phyloP scores from a whole-genome alignment of 1,284 basidiomycete genomes.

The Neonothopanus nambi region DNA sequence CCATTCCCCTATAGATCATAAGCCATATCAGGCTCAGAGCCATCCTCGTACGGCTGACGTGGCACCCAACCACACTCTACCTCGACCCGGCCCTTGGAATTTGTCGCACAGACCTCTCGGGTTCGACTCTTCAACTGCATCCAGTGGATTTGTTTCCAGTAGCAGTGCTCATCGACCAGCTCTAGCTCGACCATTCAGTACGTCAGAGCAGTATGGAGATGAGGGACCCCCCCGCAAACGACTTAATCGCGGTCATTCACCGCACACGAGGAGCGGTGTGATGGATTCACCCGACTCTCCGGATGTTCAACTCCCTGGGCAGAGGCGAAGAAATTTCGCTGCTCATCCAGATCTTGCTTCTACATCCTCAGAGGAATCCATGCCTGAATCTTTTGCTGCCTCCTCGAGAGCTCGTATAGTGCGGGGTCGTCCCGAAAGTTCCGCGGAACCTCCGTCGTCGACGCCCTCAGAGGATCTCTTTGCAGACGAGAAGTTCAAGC shows the following conservation, averaged over 20 bases:
- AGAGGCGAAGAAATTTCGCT: slow-evolving; percentile 43
- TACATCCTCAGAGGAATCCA: slow-evolving; percentile 18
- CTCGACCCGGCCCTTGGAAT: slow-evolving; percentile 37
- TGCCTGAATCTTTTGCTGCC: slow-evolving; percentile 33
- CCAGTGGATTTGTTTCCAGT: slow-evolving; percentile 58
- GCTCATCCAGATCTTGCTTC: slow-evolving; percentile 38
- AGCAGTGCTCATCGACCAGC: too few species aligned
- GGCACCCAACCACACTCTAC: slow-evolving; percentile 40
- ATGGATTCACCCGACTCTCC: slow-evolving; percentile 57
- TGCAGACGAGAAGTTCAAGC: slow-evolving; percentile 49
- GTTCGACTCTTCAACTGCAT: slow-evolving; percentile 57
- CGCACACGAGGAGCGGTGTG: too few species aligned
- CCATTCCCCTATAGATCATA: slow-evolving; percentile 38
- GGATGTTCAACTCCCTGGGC: slow-evolving; percentile 50
- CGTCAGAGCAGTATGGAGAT: slow-evolving; percentile 41
- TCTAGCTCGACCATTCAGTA: too few species aligned
- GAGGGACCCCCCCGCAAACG: slow-evolving; percentile 71
- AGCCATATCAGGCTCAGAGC: slow-evolving; percentile 33
- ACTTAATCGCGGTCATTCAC: slow-evolving; percentile 58
- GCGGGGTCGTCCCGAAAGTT: slow-evolving; percentile 44
- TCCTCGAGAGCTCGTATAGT: slow-evolving; percentile 54
- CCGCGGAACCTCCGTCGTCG: slow-evolving; percentile 24
- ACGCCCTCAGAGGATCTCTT: slow-evolving; percentile 26
- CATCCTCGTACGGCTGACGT: slow-evolving; percentile 39
- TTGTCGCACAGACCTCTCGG: slow-evolving; percentile 33